A percentile compares a stretch with the other conserved stretches of the same genome.
Evolutionary conservation across 73 alveolate species (phyloP).

Genomic region (Paramecium biaurelia): DNA sequence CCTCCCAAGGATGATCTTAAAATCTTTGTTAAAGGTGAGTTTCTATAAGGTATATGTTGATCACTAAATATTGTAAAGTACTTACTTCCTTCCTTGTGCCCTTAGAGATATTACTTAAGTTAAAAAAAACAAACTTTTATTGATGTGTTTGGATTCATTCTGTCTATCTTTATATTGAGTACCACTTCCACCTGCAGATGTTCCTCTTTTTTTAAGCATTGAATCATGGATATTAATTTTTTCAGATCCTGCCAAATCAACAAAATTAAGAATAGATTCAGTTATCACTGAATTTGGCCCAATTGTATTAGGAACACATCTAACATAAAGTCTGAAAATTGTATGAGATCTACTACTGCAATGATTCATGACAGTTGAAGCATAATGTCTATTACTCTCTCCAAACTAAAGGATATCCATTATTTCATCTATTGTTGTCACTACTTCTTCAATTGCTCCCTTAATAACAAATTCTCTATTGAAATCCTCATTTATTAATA

Average conservation of each 20-base stretch:
- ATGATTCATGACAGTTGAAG: conserved; percentile 84
- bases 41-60: conserved; percentile 64
- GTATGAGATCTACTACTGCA: conserved; percentile 79
- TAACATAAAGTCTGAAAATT: conserved; percentile 70
- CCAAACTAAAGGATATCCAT: conserved; percentile 70
- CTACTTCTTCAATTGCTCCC: conserved; percentile 78
- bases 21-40: conserved; percentile 63
- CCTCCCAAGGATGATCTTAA: conserved; percentile 65
- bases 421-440: conserved; percentile 67
- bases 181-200: conserved; percentile 78
- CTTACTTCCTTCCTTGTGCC: conserved; percentile 51
- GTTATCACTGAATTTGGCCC: conserved; percentile 67
- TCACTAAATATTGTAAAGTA: not conserved
- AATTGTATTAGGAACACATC: conserved; percentile 52
- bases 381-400: conserved; percentile 78
- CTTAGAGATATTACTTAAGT: conserved; percentile 72
- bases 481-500: conserved; percentile 74
- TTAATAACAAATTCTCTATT: conserved; percentile 79
- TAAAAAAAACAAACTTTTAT: conserved; percentile 77
- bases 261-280: conserved; percentile 67
- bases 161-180: conserved; percentile 64
- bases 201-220: conserved; percentile 60
- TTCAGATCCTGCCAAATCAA: conserved; percentile 65
- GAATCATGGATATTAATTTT: conserved; percentile 71
- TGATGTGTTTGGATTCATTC: conserved; percentile 67